Evolutionary conservation across 345 rosid genomes (phyloP), one percentile per base, ranked within the genome.

Genomic region (Eucalyptus leucophloia): DNA sequence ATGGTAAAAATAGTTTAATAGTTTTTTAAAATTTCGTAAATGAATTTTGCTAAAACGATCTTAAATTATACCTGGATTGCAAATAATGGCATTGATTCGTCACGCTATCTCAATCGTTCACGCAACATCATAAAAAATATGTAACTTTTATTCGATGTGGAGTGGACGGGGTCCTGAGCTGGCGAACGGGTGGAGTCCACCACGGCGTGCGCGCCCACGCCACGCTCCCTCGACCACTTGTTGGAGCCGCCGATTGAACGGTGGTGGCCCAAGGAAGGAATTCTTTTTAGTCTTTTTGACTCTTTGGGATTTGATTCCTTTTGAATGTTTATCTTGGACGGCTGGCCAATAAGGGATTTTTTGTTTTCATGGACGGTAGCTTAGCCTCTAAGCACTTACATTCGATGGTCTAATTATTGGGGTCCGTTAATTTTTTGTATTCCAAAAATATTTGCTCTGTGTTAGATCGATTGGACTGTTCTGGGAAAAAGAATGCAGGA

Each of bases 401-500:
- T 9, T 32, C 23, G 12, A 3, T 19, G 0, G 4, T 4, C 42
- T 67, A 8, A 67, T 32, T 6, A 8, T 19, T 16, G 1, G 21
- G 42, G 77, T 37, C 5, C 4, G 3, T 8, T 32, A 32, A 67
- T 67, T 16, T 67, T 17, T 53, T 53, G 10, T 32, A 32, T 32
- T 32, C 40, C 42, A 8, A 32, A 67, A 14, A n/a, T 14, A 65
- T 7, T 9, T 53, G 11, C 11, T 53, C 26, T 2, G 58, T 53
- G 2, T 21, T 21, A 53, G 24, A 53, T 53, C 11, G 58, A 53
- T 53, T 53, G 4, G 26, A 53, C 58, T 1, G 2, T 53, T 53
- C 5, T 0, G 2, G 58, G 26, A 21, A 53, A 53, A 53, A 21
- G 24, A 53, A 8, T 8, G 58, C 0, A 19, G 5, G 58, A 53